Percentiles rank a stretch among this genome's conserved stretches.
Evolutionary conservation across 257 asterid genomes (phyloP).

Genomic region (Euphrasia confusa): DNA sequence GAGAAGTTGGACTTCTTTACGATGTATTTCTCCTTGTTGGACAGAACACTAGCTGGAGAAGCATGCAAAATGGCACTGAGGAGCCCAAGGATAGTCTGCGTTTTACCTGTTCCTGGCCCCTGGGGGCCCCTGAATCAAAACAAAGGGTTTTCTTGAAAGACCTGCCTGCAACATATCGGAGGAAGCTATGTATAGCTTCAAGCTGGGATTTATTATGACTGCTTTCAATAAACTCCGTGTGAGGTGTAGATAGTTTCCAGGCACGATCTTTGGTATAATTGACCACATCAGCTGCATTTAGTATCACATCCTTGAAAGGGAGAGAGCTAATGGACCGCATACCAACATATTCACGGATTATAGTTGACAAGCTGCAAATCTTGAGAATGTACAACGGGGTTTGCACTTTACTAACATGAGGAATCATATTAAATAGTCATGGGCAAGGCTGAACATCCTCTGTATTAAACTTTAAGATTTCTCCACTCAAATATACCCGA

Average conservation of each 20-base stretch:
- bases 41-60: conserved; percentile 85
- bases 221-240: conserved; percentile 57
- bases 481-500: conserved; percentile 71
- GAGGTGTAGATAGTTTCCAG: conserved; percentile 79
- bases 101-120: conserved; percentile 99
- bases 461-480: conserved; percentile 45
- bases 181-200: conserved; percentile 56
- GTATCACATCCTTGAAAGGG: conserved; percentile 82
- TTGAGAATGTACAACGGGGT: conserved; percentile 40
- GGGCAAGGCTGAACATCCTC: conserved; percentile 47
- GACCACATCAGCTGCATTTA: conserved; percentile 56
- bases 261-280: conserved; percentile 56
- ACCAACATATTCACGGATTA: conserved; percentile 87
- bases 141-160: conserved; percentile 77
- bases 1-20: too few relatives aligned
- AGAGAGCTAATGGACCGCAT: conserved; percentile 71
- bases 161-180: conserved; percentile 69
- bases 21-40: too few relatives aligned
- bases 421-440: conserved; percentile 59
- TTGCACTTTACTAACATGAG: conserved; percentile 45
- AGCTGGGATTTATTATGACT: conserved; percentile 79
- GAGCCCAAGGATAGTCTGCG: conserved; percentile 94
- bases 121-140: conserved; percentile 98
- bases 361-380: conserved; percentile 94
- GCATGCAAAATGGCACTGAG: conserved; percentile 97